Evolutionary conservation across 1,139 yeast genomes (phyloP).

Genomic region (Blastobotrys petasosporus): DNA sequence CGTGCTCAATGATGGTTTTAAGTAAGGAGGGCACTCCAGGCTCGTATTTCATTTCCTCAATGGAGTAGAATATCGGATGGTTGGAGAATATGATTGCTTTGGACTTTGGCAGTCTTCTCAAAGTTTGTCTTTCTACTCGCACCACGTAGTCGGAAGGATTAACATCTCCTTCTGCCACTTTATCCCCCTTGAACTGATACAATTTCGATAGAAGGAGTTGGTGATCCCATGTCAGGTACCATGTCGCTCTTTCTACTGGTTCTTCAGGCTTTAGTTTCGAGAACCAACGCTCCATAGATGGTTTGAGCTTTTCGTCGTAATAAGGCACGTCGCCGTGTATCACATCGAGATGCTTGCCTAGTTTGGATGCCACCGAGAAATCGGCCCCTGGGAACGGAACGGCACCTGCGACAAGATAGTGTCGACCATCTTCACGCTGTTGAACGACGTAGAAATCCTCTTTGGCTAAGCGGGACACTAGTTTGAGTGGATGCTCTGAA

Average conservation of each 20-base stretch:
- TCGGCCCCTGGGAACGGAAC: constrained; percentile 79
- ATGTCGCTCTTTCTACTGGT: constrained; percentile 69
- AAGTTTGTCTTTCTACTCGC: constrained; percentile 59
- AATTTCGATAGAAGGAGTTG: constrained; percentile 44
- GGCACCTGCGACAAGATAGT: constrained; percentile 65
- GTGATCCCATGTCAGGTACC: constrained; percentile 72
- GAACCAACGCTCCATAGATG: constrained; percentile 74
- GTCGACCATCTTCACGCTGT: constrained; percentile 51
- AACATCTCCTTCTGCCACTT: constrained; percentile 27
- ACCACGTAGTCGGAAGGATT: constrained; percentile 39
- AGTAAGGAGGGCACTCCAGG: constrained; percentile 64
- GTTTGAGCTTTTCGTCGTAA: constrained; percentile 57
- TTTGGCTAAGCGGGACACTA: constrained; percentile 63
- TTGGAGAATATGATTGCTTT: constrained; percentile 58
- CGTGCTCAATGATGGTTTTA: constrained; percentile 57
- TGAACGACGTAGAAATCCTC: constrained; percentile 64
- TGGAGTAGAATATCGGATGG: constrained; percentile 63
- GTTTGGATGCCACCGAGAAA: constrained; percentile 52
- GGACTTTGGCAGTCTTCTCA: constrained; percentile 57
- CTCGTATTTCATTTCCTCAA: constrained; percentile 75
- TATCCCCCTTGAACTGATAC: constrained; percentile 30
- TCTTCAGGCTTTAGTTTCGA: constrained; percentile 51
- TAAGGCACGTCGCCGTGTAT: constrained; percentile 72
- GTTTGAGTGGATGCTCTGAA: constrained; percentile 56
- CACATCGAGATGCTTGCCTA: constrained; percentile 56